These are phyloP conservation scores for Amanita pseudoporphyria DNA, from an alignment of 768 basidiomycete species.

Conservation along the genomic window DNA sequence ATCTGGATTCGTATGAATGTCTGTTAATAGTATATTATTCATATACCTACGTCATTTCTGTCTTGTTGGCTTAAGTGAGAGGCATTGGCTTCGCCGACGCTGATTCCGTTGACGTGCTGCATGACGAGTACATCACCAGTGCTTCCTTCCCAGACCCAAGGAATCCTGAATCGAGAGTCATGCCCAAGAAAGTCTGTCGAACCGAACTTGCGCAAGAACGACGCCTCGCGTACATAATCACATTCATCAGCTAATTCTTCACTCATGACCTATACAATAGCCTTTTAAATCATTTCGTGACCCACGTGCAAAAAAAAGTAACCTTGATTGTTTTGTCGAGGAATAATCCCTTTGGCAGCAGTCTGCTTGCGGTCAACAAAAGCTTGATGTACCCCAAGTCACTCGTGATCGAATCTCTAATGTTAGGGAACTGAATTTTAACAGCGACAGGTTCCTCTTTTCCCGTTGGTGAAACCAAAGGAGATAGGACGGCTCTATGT, in stretches of 20 bases:
- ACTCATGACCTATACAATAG: constrained; percentile 62
- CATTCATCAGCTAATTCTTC: constrained; percentile 90
- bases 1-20: constrained; percentile 42
- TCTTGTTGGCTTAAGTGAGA: constrained; percentile 50
- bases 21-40: not conserved
- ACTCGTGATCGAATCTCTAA: constrained; percentile 75
- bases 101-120: constrained; percentile 73
- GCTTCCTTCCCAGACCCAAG: constrained; percentile 78
- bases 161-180: constrained; percentile 70
- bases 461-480: constrained; percentile 43
- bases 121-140: constrained; percentile 83
- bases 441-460: constrained; percentile 55
- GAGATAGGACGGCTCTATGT: constrained; percentile 59
- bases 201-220: constrained; percentile 53
- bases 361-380: constrained; percentile 66
- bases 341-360: constrained; percentile 86
- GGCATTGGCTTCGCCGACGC: constrained; percentile 60
- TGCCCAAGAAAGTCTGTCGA: constrained; percentile 37
- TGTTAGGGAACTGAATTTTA: constrained; percentile 95
- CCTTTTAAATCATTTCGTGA: not conserved
- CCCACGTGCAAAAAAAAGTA: constrained; percentile 2
- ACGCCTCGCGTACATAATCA: constrained; percentile 78
- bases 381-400: constrained; percentile 83
- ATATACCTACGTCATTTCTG: constrained; percentile 57
- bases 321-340: constrained; percentile 81